A percentile compares a stretch with the other conserved stretches of the same genome.
Evolutionary conservation across 345 rosid species (phyloP).

Genomic region (Gossypium turneri): DNA sequence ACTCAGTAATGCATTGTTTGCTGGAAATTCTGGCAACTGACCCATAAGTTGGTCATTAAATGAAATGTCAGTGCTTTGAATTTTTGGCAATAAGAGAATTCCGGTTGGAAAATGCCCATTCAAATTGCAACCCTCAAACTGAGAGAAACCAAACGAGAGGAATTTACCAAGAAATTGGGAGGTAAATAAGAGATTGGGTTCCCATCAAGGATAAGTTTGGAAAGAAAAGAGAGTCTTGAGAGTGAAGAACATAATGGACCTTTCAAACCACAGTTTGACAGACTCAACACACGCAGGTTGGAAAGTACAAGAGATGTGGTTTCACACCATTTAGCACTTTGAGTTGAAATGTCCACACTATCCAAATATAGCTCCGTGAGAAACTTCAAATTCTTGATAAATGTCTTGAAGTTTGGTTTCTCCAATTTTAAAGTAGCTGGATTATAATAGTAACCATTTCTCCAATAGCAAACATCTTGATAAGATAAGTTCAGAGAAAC

Average conservation of each 20-base stretch:
- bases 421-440: not conserved
- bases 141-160: not conserved
- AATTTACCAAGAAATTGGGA: not conserved
- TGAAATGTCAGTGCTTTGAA: no score
- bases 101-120: not conserved
- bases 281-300: not conserved
- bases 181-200: constrained; percentile 3
- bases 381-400: no score
- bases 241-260: not conserved
- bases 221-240: not conserved
- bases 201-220: not conserved
- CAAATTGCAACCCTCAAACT: not conserved
- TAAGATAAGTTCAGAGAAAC: not conserved
- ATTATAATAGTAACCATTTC: no score
- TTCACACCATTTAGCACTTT: no score
- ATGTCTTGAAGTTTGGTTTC: not conserved
- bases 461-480: not conserved
- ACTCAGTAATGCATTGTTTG: no score
- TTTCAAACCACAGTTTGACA: not conserved
- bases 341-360: no score
- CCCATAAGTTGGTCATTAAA: accelerated
- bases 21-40: no score
- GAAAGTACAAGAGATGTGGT: no score
- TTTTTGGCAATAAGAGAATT: no score
- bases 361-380: no score